phyloP scores from a whole-genome alignment of 2,329 filamentous ascomycete genomes.

The Calonectria pseudoreteaudii region DNA sequence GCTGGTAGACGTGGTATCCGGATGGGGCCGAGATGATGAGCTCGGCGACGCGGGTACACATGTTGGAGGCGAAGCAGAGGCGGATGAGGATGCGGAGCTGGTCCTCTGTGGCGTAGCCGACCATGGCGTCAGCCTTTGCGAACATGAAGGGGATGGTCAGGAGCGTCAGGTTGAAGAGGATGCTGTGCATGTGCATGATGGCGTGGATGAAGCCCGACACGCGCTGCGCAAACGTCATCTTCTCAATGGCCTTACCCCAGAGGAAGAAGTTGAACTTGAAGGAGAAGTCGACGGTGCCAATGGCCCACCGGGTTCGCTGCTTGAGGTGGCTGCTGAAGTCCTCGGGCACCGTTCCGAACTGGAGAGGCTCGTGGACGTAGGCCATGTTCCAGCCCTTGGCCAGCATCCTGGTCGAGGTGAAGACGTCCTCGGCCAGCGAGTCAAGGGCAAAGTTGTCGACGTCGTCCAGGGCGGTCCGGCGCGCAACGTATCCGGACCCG shows the following conservation, averaged over 20 bases:
- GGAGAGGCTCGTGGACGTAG: slow-evolving; percentile 69
- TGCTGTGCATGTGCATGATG: neutral
- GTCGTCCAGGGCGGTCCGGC: neutral
- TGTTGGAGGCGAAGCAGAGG: neutral
- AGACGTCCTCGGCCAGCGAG: neutral
- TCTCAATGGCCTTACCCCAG: slow-evolving; percentile 62
- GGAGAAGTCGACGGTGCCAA: slow-evolving; percentile 68
- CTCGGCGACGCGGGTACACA: neutral
- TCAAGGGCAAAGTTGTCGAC: neutral
- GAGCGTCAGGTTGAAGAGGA: neutral
- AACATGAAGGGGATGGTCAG: neutral
- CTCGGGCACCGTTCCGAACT: slow-evolving; percentile 70
- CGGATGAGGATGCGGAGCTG: neutral
- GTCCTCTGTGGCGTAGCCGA: neutral
- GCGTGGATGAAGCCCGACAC: neutral
- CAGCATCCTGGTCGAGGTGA: neutral
- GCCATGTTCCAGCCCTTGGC: slow-evolving; percentile 53
- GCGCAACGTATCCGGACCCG: neutral
- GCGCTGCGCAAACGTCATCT: slow-evolving; percentile 68
- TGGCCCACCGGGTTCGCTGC: slow-evolving; percentile 68
- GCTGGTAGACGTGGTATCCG: neutral
- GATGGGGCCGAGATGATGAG: neutral
- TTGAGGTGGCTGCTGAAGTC: slow-evolving; percentile 67
- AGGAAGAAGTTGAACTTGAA: slow-evolving; percentile 71
- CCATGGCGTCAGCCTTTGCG: neutral